Conservation (phyloP, 2,329 filamentous ascomycete species). For the Beauveria scarabaeidicola region DNA sequence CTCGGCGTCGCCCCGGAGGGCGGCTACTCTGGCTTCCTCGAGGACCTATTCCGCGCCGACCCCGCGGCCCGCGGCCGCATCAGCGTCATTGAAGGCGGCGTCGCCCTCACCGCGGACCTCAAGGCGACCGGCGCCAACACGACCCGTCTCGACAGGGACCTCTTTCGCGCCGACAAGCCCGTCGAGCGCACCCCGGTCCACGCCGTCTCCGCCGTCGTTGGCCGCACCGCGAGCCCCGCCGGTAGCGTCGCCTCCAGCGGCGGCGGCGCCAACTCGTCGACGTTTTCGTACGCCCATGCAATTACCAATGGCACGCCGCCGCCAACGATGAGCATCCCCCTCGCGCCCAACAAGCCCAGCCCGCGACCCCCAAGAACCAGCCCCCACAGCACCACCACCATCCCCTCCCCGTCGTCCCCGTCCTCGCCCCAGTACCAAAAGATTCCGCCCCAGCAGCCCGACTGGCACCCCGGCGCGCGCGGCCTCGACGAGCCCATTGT, state of each 20-base stretch:
- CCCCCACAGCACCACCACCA: background rate
- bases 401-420: background rate
- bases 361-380: conserved; percentile 7
- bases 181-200: conserved; percentile 24
- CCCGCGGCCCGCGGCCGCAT: conserved; percentile 34
- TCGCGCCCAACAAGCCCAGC: conserved; percentile 25
- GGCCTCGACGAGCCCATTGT: conserved; percentile 46
- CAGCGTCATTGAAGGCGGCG: conserved; percentile 45
- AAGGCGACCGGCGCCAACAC: conserved; percentile 36
- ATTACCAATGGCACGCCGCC: conserved; percentile 34
- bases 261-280: conserved; percentile 19
- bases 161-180: conserved; percentile 49
- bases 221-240: conserved; percentile 18
- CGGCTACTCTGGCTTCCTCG: conserved; percentile 51
- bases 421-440: conserved; percentile 14
- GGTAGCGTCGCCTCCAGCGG: conserved; percentile 33
- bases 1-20: conserved; percentile 55
- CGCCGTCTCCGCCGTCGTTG: conserved; percentile 12
- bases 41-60: conserved; percentile 44
- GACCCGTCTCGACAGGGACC: conserved; percentile 33
- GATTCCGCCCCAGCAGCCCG: conserved; percentile 22
- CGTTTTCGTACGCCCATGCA: conserved; percentile 30
- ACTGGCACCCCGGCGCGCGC: conserved; percentile 46
- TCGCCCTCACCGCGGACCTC: conserved; percentile 40
- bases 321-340: conserved; percentile 33